Evolutionary conservation across 306 rosid species (phyloP).

Genomic region (Inga laurina): DNA sequence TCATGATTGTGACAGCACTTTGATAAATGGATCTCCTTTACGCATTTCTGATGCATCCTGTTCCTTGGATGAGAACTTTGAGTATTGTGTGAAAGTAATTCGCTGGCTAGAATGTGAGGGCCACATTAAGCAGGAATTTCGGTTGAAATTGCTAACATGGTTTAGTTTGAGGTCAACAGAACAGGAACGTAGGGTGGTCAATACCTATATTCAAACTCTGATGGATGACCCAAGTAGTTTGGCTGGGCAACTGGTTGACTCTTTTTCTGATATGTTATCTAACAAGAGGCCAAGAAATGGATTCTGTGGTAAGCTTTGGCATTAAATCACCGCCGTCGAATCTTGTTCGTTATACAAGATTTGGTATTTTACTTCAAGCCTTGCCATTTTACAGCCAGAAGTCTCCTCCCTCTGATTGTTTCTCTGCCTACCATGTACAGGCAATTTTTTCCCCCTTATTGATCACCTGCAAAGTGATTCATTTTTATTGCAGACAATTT

Average conservation of each 20-base stretch:
- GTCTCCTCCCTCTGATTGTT: slow-evolving; percentile 52
- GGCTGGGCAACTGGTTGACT: slow-evolving; percentile 97
- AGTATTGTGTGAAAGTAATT: slow-evolving; percentile 95
- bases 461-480: slow-evolving; percentile 65
- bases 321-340: slow-evolving; percentile 45
- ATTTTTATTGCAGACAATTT: slow-evolving; percentile 51
- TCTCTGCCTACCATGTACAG: slow-evolving; percentile 70
- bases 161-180: slow-evolving; percentile 98
- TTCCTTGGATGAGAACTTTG: slow-evolving; percentile 91
- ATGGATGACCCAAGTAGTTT: slow-evolving; percentile 95
- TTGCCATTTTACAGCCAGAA: slow-evolving; percentile 34
- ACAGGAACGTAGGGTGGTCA: slow-evolving; percentile 98
- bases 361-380: slow-evolving; percentile 45
- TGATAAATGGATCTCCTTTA: slow-evolving; percentile 84
- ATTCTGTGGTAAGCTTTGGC: slow-evolving; percentile 63
- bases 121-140: slow-evolving; percentile 85
- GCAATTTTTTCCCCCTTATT: slow-evolving; percentile 47
- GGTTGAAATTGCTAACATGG: slow-evolving; percentile 96
- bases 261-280: slow-evolving; percentile 88
- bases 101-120: slow-evolving; percentile 98
- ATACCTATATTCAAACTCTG: slow-evolving; percentile 95
- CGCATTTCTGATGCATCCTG: slow-evolving; percentile 57
- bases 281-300: slow-evolving; percentile 85
- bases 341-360: slow-evolving; percentile 46
- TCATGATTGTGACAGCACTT: slow-evolving; percentile 94